phyloP scores from a whole-genome alignment of 2,329 filamentous ascomycete species.

The Dothidotthia symphoricarpi region DNA sequence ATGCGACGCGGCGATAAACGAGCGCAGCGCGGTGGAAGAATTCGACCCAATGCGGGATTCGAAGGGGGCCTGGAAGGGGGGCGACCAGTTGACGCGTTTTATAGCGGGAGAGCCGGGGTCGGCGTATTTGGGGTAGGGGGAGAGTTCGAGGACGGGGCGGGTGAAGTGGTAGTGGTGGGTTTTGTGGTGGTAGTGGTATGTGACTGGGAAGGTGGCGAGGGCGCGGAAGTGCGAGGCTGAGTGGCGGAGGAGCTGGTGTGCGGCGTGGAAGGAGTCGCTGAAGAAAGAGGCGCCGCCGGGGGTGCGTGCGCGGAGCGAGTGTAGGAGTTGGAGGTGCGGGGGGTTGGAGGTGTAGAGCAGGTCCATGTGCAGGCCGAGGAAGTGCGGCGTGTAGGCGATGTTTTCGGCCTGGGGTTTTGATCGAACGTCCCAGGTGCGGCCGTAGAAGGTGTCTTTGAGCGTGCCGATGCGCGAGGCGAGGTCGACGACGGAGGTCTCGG shows the following conservation, averaged over 20 bases:
- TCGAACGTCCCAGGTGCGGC: constrained; percentile 83
- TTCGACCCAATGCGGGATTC: constrained; percentile 37
- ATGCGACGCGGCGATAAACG: constrained; percentile 45
- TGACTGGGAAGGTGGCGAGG: constrained; percentile 50
- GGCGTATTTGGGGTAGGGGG: constrained; percentile 22
- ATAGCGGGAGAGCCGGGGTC: constrained; percentile 38
- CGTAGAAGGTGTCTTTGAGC: constrained; percentile 86
- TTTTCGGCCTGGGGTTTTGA: constrained; percentile 83
- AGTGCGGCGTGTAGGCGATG: constrained; percentile 79
- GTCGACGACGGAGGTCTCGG: constrained; percentile 62
- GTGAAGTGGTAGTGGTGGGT: constrained; percentile 59
- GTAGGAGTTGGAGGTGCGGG: constrained; percentile 81
- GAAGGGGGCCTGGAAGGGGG: constrained; percentile 70
- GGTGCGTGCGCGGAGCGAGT: constrained; percentile 80
- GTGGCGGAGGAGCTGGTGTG: constrained; percentile 39
- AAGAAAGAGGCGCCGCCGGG: constrained; percentile 84
- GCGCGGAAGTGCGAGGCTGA: constrained; percentile 34
- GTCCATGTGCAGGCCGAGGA: constrained; percentile 89
- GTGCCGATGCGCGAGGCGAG: constrained; percentile 73
- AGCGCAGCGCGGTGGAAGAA: constrained; percentile 26
- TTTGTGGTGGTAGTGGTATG: constrained; percentile 68
- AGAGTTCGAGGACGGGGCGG: constrained; percentile 57
- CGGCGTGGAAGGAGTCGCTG: constrained; percentile 69
- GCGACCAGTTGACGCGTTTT: constrained; percentile 65
- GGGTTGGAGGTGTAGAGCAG: constrained; percentile 79